Conservation (phyloP, 1,284 basidiomycete species). For the Ceratobasidium theobromae region DNA sequence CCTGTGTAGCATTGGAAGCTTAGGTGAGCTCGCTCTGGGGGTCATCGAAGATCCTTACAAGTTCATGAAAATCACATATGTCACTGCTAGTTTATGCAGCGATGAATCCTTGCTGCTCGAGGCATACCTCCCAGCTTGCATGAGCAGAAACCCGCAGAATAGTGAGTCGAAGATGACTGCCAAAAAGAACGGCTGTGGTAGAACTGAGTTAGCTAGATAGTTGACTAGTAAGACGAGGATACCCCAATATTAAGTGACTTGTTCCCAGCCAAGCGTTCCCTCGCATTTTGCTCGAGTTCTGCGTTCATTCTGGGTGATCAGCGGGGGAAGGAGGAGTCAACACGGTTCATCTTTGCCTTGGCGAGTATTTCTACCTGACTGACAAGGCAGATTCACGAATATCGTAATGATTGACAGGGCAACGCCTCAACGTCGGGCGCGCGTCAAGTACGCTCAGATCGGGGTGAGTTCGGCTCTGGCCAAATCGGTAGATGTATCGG, state of each 20-base stretch:
- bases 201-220: background rate
- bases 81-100: background rate
- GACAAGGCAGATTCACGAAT: no score
- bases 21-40: background rate
- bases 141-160: background rate
- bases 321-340: no score
- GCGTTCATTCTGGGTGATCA: no score
- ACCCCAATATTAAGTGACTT: conserved; percentile 10
- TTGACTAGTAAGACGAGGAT: background rate
- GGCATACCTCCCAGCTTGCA: background rate
- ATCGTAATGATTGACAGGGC: no score
- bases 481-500: no score
- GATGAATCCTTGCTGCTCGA: background rate
- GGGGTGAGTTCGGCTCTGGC: no score
- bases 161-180: background rate
- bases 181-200: background rate
- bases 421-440: no score
- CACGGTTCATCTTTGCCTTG: no score
- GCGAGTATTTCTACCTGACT: no score
- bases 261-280: background rate
- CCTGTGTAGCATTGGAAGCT: background rate
- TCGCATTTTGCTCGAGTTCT: background rate
- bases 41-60: background rate
- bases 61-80: conserved; percentile 5
- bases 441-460: no score